A percentile compares a stretch with the other conserved stretches of the same genome.
These are phyloP conservation scores for Flaveria trinervia DNA, from an alignment of 129 eudicot genomes.

Conservation along the genomic window DNA sequence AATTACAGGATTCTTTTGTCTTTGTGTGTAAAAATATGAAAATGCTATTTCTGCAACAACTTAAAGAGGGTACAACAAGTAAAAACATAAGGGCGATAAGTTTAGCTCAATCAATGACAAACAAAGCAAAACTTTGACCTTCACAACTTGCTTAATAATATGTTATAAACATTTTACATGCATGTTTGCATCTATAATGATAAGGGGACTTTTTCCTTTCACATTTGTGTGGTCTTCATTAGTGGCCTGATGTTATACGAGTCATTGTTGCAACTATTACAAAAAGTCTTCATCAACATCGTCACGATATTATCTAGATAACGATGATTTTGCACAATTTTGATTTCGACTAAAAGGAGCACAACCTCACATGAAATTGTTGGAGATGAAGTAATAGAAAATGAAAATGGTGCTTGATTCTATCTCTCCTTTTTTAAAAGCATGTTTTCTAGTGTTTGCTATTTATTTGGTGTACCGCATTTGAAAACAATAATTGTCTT, in stretches of 20 bases:
- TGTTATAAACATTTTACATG: neutral
- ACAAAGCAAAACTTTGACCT: neutral
- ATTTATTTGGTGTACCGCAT: too few relatives aligned
- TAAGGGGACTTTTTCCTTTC: constrained; percentile 3
- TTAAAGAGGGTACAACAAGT: too few relatives aligned
- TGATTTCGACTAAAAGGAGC: neutral
- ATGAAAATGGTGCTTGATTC: neutral
- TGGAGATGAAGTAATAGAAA: too few relatives aligned
- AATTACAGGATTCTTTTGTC: too few relatives aligned
- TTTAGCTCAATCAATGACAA: neutral
- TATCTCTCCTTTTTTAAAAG: neutral
- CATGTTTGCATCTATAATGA: constrained; percentile 1
- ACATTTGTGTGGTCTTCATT: neutral
- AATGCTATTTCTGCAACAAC: too few relatives aligned
- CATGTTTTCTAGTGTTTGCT: neutral
- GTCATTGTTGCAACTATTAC: neutral
- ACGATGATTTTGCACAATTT: neutral
- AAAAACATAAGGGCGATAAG: too few relatives aligned
- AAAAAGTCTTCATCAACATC: constrained; percentile 6
- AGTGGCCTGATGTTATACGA: constrained; percentile 9
- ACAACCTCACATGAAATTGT: neutral
- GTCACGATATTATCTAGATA: neutral
- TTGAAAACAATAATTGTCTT: too few relatives aligned
- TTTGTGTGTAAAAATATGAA: too few relatives aligned
- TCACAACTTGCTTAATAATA: neutral